phyloP scores from a whole-genome alignment of 495 filamentous ascomycete species.

The Pyrenula aspistea region DNA sequence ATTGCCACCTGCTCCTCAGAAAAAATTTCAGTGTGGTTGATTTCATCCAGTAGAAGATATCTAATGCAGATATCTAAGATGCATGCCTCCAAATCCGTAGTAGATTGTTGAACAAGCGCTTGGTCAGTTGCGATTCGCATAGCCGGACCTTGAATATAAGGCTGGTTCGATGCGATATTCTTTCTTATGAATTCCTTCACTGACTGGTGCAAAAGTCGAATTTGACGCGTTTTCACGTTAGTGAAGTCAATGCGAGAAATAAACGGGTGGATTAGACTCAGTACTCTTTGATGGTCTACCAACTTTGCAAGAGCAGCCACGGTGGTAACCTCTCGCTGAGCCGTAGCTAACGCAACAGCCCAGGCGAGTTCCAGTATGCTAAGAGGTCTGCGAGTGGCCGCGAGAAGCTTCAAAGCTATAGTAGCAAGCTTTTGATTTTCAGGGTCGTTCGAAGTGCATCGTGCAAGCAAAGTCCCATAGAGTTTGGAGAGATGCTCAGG shows the following conservation, averaged over 20 bases:
- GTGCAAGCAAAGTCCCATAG: conserved; percentile 8
- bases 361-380: conserved; percentile 16
- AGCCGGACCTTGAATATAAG: conserved; percentile 1
- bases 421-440: conserved; percentile 9
- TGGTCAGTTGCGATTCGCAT: conserved; percentile 1
- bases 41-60: conserved; percentile 18
- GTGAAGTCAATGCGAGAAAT: conserved; percentile 10
- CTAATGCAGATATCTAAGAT: conserved; percentile 12
- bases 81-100: conserved; percentile 8
- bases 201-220: conserved; percentile 15
- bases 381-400: conserved; percentile 10
- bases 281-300: conserved; percentile 16
- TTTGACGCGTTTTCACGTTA: conserved; percentile 12
- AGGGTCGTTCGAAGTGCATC: conserved; percentile 5
- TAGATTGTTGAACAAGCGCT: conserved; percentile 1
- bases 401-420: conserved; percentile 12
- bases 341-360: conserved; percentile 9
- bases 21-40: conserved; percentile 11
- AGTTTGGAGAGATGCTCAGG: conserved; percentile 6
- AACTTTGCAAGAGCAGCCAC: conserved; percentile 8
- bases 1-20: conserved; percentile 12
- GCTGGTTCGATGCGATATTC: conserved; percentile 5
- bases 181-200: conserved; percentile 14
- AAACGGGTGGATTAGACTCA: conserved; percentile 17
- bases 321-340: conserved; percentile 5